Conservation (phyloP, 805 yeast genomes). For the Pichia ethanolica region DNA sequence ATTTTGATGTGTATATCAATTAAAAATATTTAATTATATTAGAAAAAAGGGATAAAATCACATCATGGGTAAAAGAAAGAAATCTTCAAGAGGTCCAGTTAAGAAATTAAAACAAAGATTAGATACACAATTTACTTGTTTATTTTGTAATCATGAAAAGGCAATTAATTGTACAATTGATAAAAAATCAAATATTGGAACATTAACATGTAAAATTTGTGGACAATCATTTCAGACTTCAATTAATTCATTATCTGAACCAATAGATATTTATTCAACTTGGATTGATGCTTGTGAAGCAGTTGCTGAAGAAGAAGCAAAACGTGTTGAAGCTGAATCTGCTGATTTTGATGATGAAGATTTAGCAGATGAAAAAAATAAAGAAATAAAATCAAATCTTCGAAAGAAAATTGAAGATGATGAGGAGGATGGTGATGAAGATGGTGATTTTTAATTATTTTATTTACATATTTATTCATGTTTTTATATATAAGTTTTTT, state of each 20-base stretch:
- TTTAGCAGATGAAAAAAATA: not conserved
- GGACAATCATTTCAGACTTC: slow-evolving; percentile 90
- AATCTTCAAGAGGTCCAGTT: slow-evolving; percentile 66
- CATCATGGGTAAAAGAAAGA: slow-evolving; percentile 51
- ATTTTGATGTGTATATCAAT: too few relatives aligned
- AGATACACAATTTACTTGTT: slow-evolving; percentile 79
- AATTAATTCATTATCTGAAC: slow-evolving; percentile 76
- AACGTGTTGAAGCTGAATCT: slow-evolving; percentile 11
- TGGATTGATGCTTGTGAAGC: slow-evolving; percentile 98
- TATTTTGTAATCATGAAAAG: slow-evolving; percentile 93
- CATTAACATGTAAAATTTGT: slow-evolving; percentile 82
- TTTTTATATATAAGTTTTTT: not conserved
- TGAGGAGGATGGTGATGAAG: slow-evolving; percentile 12
- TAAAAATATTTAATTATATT: too few relatives aligned
- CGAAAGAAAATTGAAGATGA: slow-evolving; percentile 1
- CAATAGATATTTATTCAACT: slow-evolving; percentile 91
- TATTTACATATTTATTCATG: not conserved
- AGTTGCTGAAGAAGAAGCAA: slow-evolving; percentile 57
- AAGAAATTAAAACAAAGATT: slow-evolving; percentile 71
- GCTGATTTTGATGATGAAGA: slow-evolving; percentile 10
- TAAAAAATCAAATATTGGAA: slow-evolving; percentile 78
- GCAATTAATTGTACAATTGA: slow-evolving; percentile 85
- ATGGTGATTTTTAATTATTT: slow-evolving; percentile 8
- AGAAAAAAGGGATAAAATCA: not conserved
- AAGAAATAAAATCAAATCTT: not conserved